Conservation (phyloP, 352 stramenopile species). For the Globisporangium uncinulatum region DNA sequence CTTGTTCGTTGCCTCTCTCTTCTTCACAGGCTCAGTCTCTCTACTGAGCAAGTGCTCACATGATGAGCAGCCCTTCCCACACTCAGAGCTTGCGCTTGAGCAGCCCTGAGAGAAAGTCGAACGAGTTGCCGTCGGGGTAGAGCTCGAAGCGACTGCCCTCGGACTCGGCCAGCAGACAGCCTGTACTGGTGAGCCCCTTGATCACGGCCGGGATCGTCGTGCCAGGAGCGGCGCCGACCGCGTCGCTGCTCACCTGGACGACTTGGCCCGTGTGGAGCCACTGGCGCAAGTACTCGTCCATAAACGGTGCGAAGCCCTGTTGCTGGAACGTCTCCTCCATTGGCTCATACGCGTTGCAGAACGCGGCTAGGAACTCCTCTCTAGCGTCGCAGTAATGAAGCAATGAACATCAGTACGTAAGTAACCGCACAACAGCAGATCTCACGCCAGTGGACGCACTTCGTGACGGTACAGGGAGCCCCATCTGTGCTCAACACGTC, state of each 20-base stretch:
- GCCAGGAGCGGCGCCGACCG: constrained; percentile 17
- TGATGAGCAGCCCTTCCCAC: too few species aligned
- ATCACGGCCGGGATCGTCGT: constrained; percentile 47
- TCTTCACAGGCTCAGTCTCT: neutral
- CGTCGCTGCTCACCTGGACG: constrained; percentile 62
- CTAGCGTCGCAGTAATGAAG: constrained; percentile 20
- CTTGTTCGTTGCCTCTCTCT: neutral
- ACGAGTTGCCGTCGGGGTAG: constrained; percentile 88
- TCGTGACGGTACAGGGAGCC: constrained; percentile 61
- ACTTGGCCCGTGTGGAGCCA: constrained; percentile 86
- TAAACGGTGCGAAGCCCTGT: constrained; percentile 83
- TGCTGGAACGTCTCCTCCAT: constrained; percentile 80
- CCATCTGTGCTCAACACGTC: constrained; percentile 63
- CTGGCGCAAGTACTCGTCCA: constrained; percentile 70
- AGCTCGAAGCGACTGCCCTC: constrained; percentile 70
- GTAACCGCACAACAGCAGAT: neutral
- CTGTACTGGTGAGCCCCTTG: constrained; percentile 73
- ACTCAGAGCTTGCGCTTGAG: constrained; percentile 78
- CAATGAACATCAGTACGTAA: neutral
- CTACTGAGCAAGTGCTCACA: neutral
- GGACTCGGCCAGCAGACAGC: constrained; percentile 71
- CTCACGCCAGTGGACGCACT: constrained; percentile 28
- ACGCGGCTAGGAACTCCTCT: constrained; percentile 82
- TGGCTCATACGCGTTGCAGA: constrained; percentile 84
- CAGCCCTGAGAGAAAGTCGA: constrained; percentile 84